A percentile compares a stretch with the other conserved stretches of the same genome.
These are phyloP conservation scores for Pichia sp. DNA, from an alignment of 1,139 yeast species.

Conservation along the genomic window DNA sequence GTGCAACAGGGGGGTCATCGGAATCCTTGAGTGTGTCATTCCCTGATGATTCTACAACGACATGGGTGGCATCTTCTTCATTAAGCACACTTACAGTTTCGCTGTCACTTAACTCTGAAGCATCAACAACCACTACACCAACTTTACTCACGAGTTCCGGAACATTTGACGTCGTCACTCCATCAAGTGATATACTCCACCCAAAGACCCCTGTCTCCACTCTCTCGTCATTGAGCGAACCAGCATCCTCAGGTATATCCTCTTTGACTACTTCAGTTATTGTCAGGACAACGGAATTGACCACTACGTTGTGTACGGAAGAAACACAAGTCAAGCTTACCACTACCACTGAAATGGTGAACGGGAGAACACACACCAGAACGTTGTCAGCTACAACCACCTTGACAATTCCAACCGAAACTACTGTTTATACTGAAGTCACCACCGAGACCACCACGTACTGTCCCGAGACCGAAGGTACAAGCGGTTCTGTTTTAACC, in stretches of 20 bases:
- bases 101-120: too few species aligned
- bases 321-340: neutral
- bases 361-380: neutral
- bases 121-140: neutral
- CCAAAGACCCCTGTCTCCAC: neutral
- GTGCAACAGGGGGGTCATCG: too few species aligned
- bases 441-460: conserved; percentile 1
- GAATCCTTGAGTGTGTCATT: too few species aligned
- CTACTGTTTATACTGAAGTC: neutral
- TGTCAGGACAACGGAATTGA: conserved; percentile 8
- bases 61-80: too few species aligned
- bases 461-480: conserved; percentile 1
- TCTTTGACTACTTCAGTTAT: conserved; percentile 10
- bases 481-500: neutral
- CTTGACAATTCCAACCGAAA: conserved; percentile 6
- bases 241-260: conserved; percentile 6
- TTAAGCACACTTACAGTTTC: too few species aligned
- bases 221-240: neutral
- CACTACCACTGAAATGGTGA: neutral
- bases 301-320: neutral
- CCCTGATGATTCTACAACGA: too few species aligned
- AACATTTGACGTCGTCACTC: neutral
- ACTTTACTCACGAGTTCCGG: neutral
- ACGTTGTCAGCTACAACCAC: conserved; percentile 1
- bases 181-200: neutral